phyloP scores from a whole-genome alignment of 148 eudicot species.

The Vaccinium vitisidaea region DNA sequence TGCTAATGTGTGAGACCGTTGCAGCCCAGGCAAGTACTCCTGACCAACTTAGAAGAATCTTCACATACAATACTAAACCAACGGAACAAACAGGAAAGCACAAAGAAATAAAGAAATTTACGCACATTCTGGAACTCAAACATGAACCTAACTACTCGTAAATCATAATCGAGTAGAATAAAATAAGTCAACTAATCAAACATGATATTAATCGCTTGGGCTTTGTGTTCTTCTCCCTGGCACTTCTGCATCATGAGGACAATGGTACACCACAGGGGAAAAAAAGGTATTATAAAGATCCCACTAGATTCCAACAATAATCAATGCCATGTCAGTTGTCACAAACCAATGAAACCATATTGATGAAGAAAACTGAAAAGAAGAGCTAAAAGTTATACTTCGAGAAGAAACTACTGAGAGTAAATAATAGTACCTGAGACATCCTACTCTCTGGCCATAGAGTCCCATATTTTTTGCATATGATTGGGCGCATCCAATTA shows the following conservation, averaged over 20 bases:
- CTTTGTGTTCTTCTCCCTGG: not conserved
- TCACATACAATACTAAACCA: not conserved
- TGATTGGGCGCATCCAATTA: slow-evolving; percentile 86
- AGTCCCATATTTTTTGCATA: slow-evolving; percentile 99
- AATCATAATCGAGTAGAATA: not conserved
- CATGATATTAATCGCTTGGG: not conserved
- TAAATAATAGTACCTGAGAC: slow-evolving; percentile 62
- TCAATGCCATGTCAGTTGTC: not conserved
- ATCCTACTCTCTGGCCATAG: slow-evolving; percentile 98
- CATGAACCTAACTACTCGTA: not conserved
- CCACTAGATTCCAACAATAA: not conserved
- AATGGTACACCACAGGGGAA: not conserved
- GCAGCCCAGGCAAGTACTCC: not conserved
- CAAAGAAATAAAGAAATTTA: not conserved
- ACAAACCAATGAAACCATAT: not conserved
- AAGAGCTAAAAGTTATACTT: not conserved
- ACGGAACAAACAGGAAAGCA: not conserved
- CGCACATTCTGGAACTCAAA: not conserved
- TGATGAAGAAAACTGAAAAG: not conserved
- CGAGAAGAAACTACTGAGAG: not conserved
- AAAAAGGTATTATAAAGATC: not conserved
- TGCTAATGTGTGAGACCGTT: not conserved
- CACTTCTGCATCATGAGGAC: not conserved
- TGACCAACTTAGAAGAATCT: not conserved
- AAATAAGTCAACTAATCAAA: not conserved